Base-by-base conservation (phyloP, 305 asterid species). In the Solanum hybrid region DNA sequence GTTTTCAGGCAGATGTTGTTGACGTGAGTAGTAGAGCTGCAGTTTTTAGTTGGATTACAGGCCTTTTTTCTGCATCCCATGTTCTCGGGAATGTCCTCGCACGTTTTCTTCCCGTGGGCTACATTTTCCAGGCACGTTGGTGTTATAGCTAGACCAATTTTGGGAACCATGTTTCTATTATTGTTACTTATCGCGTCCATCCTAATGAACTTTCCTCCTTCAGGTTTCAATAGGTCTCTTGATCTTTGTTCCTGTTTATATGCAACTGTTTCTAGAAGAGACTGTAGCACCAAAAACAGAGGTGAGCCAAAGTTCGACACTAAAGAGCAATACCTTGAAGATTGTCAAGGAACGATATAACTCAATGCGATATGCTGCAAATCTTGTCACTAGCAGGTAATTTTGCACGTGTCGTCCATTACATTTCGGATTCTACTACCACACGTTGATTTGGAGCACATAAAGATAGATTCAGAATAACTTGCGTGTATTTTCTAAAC, bases 61-160 rank as follows among this genome's bases (percentile, higher is more conserved):
- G 99, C 86, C 94, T 97, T 42, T 96, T 95, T 92, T 97, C 99
- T 90, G 96, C 95, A 89, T 95, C 99, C n/a, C 99, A 95, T 91
- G 97, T 97, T 37, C 45, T 95, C 73, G 99, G 99, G 72, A 95
- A 97, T 93, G 77, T 92, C 77, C 92, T 96, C 5, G 99, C 98
- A 4, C 98, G 99, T 86, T 96, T 96, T 93, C 98, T 97, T 79
- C 98, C 99, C 0, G 98, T 91, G 80, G 89, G 86, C 35, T 94
- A 92, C 92, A 95, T 95, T 86, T 97, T 97, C 86, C 92, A 85
- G 97, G 99, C 93, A 94, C 45, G 94, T 87, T 71, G 40, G 56
- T 78, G 31, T 35, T 32, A 22, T 37, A 76, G 17, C 78, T 86
- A 69, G 73, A 34, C 42, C 51, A 12, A 69, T 72, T 34, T 86